Conservation (phyloP, 2,329 filamentous ascomycete species). For the Dothiorella sarmentorum region DNA sequence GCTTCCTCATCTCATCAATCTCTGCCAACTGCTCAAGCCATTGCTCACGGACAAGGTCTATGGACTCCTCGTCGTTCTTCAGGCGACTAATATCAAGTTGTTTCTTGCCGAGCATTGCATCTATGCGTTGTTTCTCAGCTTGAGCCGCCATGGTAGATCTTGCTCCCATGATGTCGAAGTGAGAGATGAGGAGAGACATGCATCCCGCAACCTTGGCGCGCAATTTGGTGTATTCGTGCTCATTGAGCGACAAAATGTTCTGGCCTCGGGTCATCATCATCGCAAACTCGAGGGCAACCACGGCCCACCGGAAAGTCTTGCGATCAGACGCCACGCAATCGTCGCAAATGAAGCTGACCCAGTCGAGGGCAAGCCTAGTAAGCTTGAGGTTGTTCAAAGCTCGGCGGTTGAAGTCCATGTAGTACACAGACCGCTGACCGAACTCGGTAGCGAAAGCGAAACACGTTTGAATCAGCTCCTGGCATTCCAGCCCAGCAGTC, state of each 20-base stretch:
- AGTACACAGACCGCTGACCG: conserved; percentile 86
- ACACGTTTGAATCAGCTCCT: conserved; percentile 95
- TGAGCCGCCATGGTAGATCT: conserved; percentile 90
- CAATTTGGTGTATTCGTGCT: conserved; percentile 79
- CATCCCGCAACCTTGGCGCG: conserved; percentile 90
- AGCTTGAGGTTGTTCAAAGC: conserved; percentile 97
- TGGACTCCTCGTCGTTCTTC: conserved; percentile 81
- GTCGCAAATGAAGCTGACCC: conserved; percentile 97
- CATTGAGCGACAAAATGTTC: conserved; percentile 85
- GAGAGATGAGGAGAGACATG: conserved; percentile 95
- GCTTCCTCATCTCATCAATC: conserved; percentile 74
- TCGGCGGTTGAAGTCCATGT: conserved; percentile 92
- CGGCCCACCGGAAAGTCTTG: conserved; percentile 96
- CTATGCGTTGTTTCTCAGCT: conserved; percentile 84
- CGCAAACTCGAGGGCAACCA: conserved; percentile 89
- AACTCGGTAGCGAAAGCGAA: conserved; percentile 99
- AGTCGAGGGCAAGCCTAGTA: conserved; percentile 88
- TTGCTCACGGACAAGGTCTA: conserved; percentile 68
- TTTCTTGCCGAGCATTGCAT: conserved; percentile 73
- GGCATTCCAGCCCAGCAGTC: conserved; percentile 77
- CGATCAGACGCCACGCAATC: conserved; percentile 92
- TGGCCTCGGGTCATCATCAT: conserved; percentile 96
- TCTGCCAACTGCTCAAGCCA: conserved; percentile 69
- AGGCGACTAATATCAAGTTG: conserved; percentile 72
- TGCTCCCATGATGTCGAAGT: conserved; percentile 99